Percentiles rank a stretch among this genome's conserved stretches.
phyloP scores from a whole-genome alignment of 2,329 filamentous ascomycete species.

The Cladophialophora psammophila region DNA sequence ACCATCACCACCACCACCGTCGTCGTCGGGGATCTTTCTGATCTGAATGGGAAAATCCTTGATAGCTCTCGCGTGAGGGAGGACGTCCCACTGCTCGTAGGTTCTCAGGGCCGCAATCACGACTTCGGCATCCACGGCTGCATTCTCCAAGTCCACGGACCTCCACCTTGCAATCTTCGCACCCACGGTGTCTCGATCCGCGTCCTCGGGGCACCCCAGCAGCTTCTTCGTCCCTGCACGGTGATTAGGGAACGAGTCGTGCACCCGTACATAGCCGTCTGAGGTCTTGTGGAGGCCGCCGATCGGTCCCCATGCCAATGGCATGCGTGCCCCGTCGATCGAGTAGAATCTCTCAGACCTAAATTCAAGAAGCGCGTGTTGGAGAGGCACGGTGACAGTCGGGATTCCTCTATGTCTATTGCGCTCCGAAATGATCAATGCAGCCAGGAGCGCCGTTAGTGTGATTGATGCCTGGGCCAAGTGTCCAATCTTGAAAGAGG shows the following conservation, averaged over 20 bases:
- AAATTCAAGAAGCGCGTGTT: conserved; percentile 62
- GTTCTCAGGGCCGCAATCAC: conserved; percentile 61
- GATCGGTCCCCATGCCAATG: conserved; percentile 52
- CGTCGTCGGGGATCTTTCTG: conserved; percentile 44
- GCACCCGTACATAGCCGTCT: conserved; percentile 63
- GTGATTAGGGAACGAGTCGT: conserved; percentile 63
- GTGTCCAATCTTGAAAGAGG: conserved; percentile 63
- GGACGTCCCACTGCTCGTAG: conserved; percentile 60
- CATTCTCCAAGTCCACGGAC: conserved; percentile 58
- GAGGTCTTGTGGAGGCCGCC: conserved; percentile 60
- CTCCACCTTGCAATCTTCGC: conserved; percentile 51
- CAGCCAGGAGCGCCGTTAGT: conserved; percentile 59
- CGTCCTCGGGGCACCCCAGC: conserved; percentile 48
- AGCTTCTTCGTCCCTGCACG: conserved; percentile 53
- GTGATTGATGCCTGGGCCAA: conserved; percentile 63
- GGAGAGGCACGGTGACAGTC: conserved; percentile 52
- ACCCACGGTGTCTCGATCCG: conserved; percentile 51
- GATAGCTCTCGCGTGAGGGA: conserved; percentile 57
- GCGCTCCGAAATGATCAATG: conserved; percentile 53
- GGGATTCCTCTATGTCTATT: conserved; percentile 43
- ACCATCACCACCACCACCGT: not conserved
- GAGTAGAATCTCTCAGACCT: conserved; percentile 60
- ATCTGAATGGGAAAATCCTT: conserved; percentile 57
- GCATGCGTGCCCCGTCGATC: conserved; percentile 49
- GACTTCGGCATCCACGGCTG: conserved; percentile 50